These are phyloP conservation scores for Schrenkiella parvula DNA, from an alignment of 345 rosid species.

Conservation along the genomic window DNA sequence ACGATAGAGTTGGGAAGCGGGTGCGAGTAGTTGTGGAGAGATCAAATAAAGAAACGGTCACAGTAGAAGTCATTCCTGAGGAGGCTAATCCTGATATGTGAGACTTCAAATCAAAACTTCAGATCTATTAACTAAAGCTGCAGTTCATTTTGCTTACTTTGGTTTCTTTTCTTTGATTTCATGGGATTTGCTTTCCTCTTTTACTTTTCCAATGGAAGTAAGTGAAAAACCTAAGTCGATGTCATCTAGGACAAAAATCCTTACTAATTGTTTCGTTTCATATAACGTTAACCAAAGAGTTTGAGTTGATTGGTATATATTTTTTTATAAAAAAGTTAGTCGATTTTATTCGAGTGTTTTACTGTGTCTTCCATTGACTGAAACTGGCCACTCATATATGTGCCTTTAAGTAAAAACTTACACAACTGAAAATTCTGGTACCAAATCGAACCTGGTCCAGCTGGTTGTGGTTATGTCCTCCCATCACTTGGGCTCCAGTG, in stretches of 20 bases:
- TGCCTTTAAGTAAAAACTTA: too few species aligned
- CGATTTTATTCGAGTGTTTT: too few species aligned
- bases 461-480: not conserved
- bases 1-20: slow-evolving; percentile 54
- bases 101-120: not conserved
- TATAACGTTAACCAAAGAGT: not conserved
- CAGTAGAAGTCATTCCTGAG: slow-evolving; percentile 64
- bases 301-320: not conserved
- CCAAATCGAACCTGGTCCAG: not conserved
- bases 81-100: slow-evolving; percentile 67
- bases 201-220: not conserved
- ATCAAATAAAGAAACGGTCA: slow-evolving; percentile 38
- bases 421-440: not conserved
- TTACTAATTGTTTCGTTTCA: not conserved
- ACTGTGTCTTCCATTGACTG: too few species aligned
- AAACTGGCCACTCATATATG: too few species aligned
- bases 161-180: not conserved
- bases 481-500: not conserved
- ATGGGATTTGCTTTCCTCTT: not conserved
- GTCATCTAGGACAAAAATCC: not conserved
- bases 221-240: not conserved
- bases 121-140: not conserved
- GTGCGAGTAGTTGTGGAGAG: slow-evolving; percentile 60
- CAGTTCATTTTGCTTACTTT: not conserved
- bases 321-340: not conserved